Base-by-base conservation (phyloP, 2,329 filamentous ascomycete genomes). In the Tricladium varicosporioides region DNA sequence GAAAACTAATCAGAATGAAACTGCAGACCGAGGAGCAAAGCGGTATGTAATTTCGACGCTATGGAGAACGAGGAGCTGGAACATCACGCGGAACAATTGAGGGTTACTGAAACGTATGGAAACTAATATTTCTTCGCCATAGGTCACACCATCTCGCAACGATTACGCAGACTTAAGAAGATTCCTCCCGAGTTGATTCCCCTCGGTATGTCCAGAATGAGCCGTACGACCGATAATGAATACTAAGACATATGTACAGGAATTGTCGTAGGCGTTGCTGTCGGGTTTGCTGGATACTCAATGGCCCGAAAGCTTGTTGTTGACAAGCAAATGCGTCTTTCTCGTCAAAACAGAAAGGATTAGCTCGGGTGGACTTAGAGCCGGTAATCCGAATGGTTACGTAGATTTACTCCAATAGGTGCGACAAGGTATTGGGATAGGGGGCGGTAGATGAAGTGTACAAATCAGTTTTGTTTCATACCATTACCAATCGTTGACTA, bases 101-200 rank as follows among this genome's bases (percentile, higher is more conserved):
- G 5, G 9, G 32, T n/a, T 53, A 50, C 62, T 66, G 57, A 40
- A 42, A 15, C 43, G 31, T 18, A 33, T 19, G 36, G 16, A 47
- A n/a, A n/a, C 19, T 10, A 40, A 42, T 10, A 56, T 51, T 45
- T 18, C 48, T 40, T 14, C 50, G 49, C 56, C 63, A 65, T 68
- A 99, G 94, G 91, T 74, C 94, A 97, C 80, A 97, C 93, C 70
- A 86, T 97, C 76, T 96, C 93, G 66, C 94, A 97, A 81, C 91
- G 93, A 74, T 82, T 99, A 70, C 89, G 92, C 74, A 88, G 86
- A 73, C 82, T 97, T 72, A 92, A 89, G 83, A 86, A 87, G 78
- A 88, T 97, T 72, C 94, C 94, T 67, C 86, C 91, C 67, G 94
- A 99, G 83, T 83, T 99, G 83, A 85, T 92, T 68, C 94, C 94